Base-by-base conservation (phyloP, 163 green algal genomes). In the Scenedesmus sp. region DNA sequence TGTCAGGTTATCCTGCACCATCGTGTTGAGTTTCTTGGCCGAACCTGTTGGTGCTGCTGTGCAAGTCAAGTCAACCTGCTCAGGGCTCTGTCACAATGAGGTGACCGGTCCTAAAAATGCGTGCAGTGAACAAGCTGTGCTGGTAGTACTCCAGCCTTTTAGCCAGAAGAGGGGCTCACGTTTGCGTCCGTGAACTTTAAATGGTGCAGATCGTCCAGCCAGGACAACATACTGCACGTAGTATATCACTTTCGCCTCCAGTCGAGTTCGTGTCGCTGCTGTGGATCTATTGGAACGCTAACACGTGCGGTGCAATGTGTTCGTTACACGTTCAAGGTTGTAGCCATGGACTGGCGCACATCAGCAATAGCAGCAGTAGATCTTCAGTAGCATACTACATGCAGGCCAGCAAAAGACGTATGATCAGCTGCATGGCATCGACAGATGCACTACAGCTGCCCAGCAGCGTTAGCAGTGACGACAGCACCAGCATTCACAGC, bases 331-430 rank as follows among this genome's bases (percentile, higher is more conserved):
- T 24, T 40, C 26, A 18, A n/a, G 3, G 13, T 33, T 37, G 7
- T 40, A 40, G 65, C 65, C 65, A 40, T 18, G 40, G 65, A 37
- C 65, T 10, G 30, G 65, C 30, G 40, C 65, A 76, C 30, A 40
- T 76, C 83, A 65, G 40, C 83, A 65, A 44, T 70, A 49, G 40
- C 72, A 72, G 85, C 70, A 76, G 85, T 46, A 70, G 26, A 65
- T 76, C 30, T n/a, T 9, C 65, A 40, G 3, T 9, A 6, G 9
- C 40, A 40, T 76, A 30, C 65, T 76, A 40, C 65, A 40, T 76
- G 65, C 65, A 76, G 24, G 65, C 65, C 30, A 33, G 65, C 30
- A 76, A 30, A 76, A 40, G 65, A 76, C 9, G 40, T 18, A 9
- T 76, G 3, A 40, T 76, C 6, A 76, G 65, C 65, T 76, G 30